Conservation (phyloP, 2,329 filamentous ascomycete genomes). For the Gnomoniopsis smithogilvyi region DNA sequence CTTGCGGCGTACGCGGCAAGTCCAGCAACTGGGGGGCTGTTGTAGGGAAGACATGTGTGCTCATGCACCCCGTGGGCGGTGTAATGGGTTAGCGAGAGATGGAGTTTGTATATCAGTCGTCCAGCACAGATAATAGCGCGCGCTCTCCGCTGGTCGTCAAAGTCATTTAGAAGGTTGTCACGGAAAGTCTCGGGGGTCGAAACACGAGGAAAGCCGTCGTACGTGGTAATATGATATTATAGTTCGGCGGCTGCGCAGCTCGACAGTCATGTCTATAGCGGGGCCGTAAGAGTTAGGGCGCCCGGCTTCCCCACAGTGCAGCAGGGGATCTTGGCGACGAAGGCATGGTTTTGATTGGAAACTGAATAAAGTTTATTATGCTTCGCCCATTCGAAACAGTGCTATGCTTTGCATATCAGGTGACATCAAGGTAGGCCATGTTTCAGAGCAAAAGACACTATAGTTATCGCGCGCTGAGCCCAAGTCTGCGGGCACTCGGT, state of each 20-base stretch:
- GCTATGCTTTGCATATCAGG: neutral
- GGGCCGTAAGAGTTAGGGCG: neutral
- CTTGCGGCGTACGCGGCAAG: conserved; percentile 29
- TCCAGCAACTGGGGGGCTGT: conserved; percentile 29
- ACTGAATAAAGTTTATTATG: neutral
- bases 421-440: neutral
- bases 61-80: too few relatives aligned
- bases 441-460: neutral
- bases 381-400: neutral
- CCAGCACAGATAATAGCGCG: too few relatives aligned
- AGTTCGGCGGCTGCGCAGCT: neutral
- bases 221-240: neutral
- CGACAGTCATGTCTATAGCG: neutral
- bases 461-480: too few relatives aligned
- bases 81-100: too few relatives aligned
- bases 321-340: neutral
- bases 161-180: too few relatives aligned
- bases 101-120: too few relatives aligned
- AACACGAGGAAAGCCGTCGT: neutral
- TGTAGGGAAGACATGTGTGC: neutral
- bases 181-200: too few relatives aligned
- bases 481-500: neutral
- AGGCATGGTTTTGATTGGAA: neutral
- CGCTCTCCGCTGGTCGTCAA: too few relatives aligned
- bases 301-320: neutral